Conservation (phyloP, 2,329 filamentous ascomycete species). For the Fusarium neocosmosporiellum region DNA sequence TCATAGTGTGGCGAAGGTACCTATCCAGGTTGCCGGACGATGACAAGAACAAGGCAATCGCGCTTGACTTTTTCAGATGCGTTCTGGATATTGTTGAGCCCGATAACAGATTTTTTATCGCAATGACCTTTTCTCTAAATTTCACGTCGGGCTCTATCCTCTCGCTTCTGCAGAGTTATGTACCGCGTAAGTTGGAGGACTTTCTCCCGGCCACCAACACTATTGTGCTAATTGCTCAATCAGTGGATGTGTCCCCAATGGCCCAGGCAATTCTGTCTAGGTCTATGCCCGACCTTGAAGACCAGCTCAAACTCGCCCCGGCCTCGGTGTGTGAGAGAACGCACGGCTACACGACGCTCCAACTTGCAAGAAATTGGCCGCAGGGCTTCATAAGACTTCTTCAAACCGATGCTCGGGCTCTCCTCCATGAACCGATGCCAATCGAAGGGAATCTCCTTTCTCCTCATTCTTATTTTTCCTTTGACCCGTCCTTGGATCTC, state of each 20-base stretch:
- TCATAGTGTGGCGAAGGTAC: neutral
- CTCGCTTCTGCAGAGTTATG: neutral
- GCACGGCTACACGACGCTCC: neutral
- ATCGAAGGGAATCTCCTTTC: rapidly evolving
- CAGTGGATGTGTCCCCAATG: neutral
- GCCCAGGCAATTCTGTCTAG: neutral
- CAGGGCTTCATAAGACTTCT: neutral
- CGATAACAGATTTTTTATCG: neutral
- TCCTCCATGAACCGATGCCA: neutral
- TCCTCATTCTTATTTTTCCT: rapidly evolving
- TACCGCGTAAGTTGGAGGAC: neutral
- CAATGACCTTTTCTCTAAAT: neutral
- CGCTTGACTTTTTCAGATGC: neutral
- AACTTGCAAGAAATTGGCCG: neutral
- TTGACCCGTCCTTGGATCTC: rapidly evolving
- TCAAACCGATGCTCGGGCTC: neutral
- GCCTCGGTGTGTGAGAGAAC: neutral
- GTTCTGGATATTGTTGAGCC: neutral
- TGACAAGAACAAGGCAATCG: no score
- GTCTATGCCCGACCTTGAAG: neutral
- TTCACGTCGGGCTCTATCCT: neutral
- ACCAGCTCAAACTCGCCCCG: neutral
- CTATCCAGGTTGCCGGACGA: neutral
- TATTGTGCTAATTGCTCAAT: neutral
- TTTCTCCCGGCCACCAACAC: no score